Evolutionary conservation across 805 yeast genomes (phyloP), one percentile per base, ranked within the genome.

Genomic region (Yarrowia keelungensis): DNA sequence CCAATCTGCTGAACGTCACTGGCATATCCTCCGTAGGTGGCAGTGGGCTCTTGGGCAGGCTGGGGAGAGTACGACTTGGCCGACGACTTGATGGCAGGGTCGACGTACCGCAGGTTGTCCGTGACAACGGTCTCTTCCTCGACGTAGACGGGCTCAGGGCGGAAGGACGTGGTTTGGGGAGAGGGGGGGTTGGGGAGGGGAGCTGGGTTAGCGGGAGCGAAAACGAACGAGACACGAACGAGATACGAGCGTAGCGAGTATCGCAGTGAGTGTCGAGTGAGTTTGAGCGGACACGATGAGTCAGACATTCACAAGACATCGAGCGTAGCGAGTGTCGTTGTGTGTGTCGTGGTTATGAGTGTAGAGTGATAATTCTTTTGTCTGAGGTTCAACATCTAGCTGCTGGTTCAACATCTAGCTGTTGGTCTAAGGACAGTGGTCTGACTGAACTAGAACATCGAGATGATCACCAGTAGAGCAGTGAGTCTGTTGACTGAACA

Each of bases 141-240:
- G 5, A 32, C 39, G 19, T 32, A 49, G 19, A n/a, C 22, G 9
- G 38, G 53, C 5, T 49, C 22, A 14, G 45, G 45, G 1, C 11
- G 19, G 59, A 39, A 53, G 8, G 45, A 12, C 4, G 59, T 12
- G 11, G 12, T 14, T 9, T 39, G 45, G 19, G 61, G 61, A 26
- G 62, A 56, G 19, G 62, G 61, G 19, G 62, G 62, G 62, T 41
- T n/a, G 47, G 62, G 62, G 11, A 56, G 62, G 19, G 62, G 62
- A 8, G 62, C 62, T 56, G 47, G 19, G 39, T 56, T 56, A 56
- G n/a, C n/a, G n/a, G n/a, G n/a, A n/a, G n/a, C n/a, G n/a, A n/a
- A n/a, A n/a, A n/a, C n/a, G n/a, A n/a, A n/a, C n/a, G n/a, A 3
- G 14, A 49, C 15, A 41, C 15, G 10, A 49, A 4, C 22, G 41